Percentiles rank a stretch among this genome's conserved stretches.
Conservation (phyloP, 768 basidiomycete genomes). For the Leccinum disarticulatum region DNA sequence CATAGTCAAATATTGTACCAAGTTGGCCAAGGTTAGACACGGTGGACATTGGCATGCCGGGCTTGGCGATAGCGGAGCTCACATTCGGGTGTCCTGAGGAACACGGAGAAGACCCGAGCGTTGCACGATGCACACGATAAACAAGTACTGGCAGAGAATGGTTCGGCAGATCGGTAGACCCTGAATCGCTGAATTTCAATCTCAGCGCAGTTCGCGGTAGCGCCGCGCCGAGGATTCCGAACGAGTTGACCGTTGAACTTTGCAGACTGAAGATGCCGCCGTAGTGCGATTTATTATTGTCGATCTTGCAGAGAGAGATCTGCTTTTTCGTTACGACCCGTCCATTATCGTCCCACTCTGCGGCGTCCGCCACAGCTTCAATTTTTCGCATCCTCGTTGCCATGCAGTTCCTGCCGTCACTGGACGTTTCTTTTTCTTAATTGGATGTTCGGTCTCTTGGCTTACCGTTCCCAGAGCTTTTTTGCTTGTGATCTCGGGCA, state of each 20-base stretch:
- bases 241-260: conserved; percentile 13
- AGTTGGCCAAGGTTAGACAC: neutral
- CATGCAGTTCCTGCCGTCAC: conserved; percentile 19
- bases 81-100: too few relatives aligned
- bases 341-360: conserved; percentile 17
- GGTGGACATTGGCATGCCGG: neutral
- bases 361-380: conserved; percentile 26
- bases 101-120: too few relatives aligned
- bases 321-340: conserved; percentile 6
- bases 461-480: conserved; percentile 15
- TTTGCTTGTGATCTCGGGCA: conserved; percentile 19
- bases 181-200: conserved; percentile 19
- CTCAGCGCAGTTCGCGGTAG: conserved; percentile 11
- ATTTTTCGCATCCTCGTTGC: conserved; percentile 21
- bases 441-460: conserved; percentile 17
- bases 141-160: too few relatives aligned
- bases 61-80: neutral
- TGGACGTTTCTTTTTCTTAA: conserved; percentile 26
- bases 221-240: conserved; percentile 21
- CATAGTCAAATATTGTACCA: neutral
- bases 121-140: too few relatives aligned
- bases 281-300: neutral
- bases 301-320: conserved; percentile 16
- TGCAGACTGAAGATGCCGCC: too few relatives aligned
- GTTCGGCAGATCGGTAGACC: neutral